phyloP scores from a whole-genome alignment of 2,329 filamentous ascomycete genomes.

The Clonostachys chloroleuca region DNA sequence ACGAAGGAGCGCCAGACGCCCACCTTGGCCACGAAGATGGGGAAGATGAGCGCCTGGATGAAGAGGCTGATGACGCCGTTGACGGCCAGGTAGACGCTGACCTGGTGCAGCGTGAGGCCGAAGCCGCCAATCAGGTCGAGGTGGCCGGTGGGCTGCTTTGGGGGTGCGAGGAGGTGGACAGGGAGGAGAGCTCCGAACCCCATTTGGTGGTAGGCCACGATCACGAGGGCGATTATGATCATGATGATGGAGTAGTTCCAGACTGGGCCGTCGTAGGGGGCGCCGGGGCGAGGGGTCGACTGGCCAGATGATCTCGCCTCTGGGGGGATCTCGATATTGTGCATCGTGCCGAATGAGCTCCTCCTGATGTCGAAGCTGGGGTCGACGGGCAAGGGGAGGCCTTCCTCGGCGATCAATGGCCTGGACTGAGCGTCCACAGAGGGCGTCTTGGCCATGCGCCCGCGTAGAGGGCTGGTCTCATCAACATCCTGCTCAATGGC shows the following conservation, averaged over 20 bases:
- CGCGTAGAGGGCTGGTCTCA: background rate
- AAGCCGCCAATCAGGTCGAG: conserved; percentile 54
- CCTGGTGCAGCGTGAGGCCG: conserved; percentile 60
- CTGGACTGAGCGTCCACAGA: conserved; percentile 12
- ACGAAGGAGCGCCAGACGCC: conserved; percentile 67
- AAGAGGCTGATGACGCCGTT: conserved; percentile 69
- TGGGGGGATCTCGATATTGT: conserved; percentile 26
- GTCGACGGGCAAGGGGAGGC: no score
- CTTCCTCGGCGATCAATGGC: conserved; percentile 6
- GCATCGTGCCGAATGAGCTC: conserved; percentile 35
- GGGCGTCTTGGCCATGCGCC: conserved; percentile 3
- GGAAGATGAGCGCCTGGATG: conserved; percentile 70
- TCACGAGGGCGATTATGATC: conserved; percentile 30
- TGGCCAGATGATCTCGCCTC: conserved; percentile 3
- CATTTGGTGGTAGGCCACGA: conserved; percentile 41
- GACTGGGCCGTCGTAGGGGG: conserved; percentile 15
- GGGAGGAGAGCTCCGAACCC: conserved; percentile 34
- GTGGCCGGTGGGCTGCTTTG: conserved; percentile 12
- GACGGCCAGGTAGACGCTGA: conserved; percentile 64
- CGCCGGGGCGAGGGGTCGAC: conserved; percentile 1
- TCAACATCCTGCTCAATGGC: conserved; percentile 1
- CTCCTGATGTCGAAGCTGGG: no score
- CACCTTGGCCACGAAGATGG: conserved; percentile 55
- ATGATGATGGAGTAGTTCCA: conserved; percentile 35
- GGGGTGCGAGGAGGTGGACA: conserved; percentile 34